A percentile compares a stretch with the other conserved stretches of the same genome.
phyloP scores from a whole-genome alignment of 345 rosid genomes.

The Populus simonii region DNA sequence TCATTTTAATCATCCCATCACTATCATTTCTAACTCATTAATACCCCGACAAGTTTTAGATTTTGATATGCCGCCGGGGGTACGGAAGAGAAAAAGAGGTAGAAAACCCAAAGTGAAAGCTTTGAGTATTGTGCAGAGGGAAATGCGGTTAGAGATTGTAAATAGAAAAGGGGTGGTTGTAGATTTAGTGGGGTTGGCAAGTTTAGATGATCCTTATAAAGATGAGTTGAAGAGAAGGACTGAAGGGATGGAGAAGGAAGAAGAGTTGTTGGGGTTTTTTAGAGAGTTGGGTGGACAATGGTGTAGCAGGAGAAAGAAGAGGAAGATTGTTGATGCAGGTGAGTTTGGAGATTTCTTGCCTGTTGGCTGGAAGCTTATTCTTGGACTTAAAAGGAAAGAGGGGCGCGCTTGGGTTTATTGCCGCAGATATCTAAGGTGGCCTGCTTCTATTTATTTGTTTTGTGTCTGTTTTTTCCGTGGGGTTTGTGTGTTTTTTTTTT shows the following conservation, averaged over 20 bases:
- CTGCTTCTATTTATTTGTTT: background rate
- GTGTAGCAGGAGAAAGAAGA: conserved; percentile 80
- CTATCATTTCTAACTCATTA: conserved; percentile 19
- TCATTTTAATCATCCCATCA: conserved; percentile 11
- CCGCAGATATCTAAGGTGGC: conserved; percentile 65
- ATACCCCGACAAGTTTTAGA: conserved; percentile 9
- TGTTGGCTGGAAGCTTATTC: conserved; percentile 67
- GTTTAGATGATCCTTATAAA: conserved; percentile 50
- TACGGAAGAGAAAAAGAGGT: conserved; percentile 64
- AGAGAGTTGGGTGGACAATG: conserved; percentile 62
- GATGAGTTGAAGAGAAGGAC: conserved; percentile 60
- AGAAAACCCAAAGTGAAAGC: conserved; percentile 41
- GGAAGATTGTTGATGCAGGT: conserved; percentile 72
- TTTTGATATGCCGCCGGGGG: background rate
- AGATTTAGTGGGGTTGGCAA: conserved; percentile 41
- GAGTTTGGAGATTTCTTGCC: conserved; percentile 58
- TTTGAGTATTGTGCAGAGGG: conserved; percentile 21
- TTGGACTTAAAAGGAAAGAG: conserved; percentile 66
- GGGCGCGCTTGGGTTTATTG: conserved; percentile 65
- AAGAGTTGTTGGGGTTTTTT: conserved; percentile 54
- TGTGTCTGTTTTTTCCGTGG: background rate
- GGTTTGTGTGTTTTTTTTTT: background rate
- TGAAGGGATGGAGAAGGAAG: conserved; percentile 51
- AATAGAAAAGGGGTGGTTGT: conserved; percentile 48
- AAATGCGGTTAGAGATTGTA: conserved; percentile 33